Conservation (phyloP, 192 early-diverging fungal species). For the Coemansia aciculifera region DNA sequence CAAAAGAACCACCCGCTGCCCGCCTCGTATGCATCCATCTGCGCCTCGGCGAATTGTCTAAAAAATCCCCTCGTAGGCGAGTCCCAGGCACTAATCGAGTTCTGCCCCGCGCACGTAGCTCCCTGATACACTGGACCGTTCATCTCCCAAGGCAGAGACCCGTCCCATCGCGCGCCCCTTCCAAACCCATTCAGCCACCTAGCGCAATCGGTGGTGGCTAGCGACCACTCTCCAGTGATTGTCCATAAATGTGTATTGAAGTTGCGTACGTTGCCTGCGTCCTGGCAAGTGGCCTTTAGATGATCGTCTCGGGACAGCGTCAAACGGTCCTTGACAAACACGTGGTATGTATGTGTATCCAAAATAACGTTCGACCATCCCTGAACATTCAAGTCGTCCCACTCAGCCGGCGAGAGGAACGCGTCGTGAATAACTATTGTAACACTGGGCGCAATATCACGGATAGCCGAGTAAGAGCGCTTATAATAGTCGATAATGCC, state of each 20-base stretch:
- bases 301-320: conserved; percentile 32
- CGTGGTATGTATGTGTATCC: conserved; percentile 58
- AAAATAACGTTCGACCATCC: conserved; percentile 54
- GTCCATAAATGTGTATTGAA: conserved; percentile 53
- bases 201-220: conserved; percentile 72
- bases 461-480: conserved; percentile 38
- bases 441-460: conserved; percentile 32
- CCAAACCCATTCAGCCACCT: conserved; percentile 70
- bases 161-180: conserved; percentile 63
- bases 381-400: conserved; percentile 34
- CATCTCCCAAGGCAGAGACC: conserved; percentile 54
- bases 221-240: conserved; percentile 72
- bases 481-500: conserved; percentile 49
- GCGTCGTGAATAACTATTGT: conserved; percentile 52
- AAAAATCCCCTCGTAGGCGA: conserved; percentile 58
- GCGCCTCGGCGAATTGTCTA: conserved; percentile 60
- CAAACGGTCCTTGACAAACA: conserved; percentile 50
- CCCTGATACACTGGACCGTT: conserved; percentile 45
- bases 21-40: conserved; percentile 70
- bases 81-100: conserved; percentile 49
- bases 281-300: conserved; percentile 36
- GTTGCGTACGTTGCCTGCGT: conserved; percentile 33
- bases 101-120: conserved; percentile 58
- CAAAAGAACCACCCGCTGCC: conserved; percentile 73
- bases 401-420: conserved; percentile 45